A percentile compares a stretch with the other conserved stretches of the same genome.
phyloP scores from a whole-genome alignment of 2,329 filamentous ascomycete genomes.

The Anthostomella pinea region DNA sequence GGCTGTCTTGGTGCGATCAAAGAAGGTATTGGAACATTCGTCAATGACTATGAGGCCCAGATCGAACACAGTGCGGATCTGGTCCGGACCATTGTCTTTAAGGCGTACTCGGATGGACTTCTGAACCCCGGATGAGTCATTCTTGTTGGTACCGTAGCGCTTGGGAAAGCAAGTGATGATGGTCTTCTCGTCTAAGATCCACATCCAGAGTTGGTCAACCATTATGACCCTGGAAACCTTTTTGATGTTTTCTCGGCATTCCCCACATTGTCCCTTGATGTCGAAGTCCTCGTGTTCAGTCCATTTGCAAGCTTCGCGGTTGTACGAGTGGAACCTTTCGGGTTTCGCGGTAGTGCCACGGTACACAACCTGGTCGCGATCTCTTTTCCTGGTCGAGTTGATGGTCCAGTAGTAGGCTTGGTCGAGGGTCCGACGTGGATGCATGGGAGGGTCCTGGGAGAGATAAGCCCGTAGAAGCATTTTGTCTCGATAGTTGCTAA shows the following conservation, averaged over 20 bases:
- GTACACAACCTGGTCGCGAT: slow-evolving; percentile 43
- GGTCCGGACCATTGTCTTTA: slow-evolving; percentile 18
- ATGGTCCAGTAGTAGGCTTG: slow-evolving; percentile 44
- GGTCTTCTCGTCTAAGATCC: slow-evolving; percentile 38
- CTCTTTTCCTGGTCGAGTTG: slow-evolving; percentile 37
- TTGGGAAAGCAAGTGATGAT: slow-evolving; percentile 41
- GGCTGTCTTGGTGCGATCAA: slow-evolving; percentile 34
- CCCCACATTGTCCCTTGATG: background rate
- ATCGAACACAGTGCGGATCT: slow-evolving; percentile 39
- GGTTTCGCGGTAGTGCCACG: slow-evolving; percentile 31
- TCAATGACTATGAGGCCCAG: slow-evolving; percentile 41
- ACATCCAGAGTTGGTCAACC: slow-evolving; percentile 46
- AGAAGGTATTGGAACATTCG: slow-evolving; percentile 40
- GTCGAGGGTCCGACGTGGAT: slow-evolving; percentile 45
- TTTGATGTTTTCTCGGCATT: slow-evolving; percentile 7
- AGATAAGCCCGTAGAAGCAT: slow-evolving; percentile 34
- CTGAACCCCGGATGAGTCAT: slow-evolving; percentile 39
- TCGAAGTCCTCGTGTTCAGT: slow-evolving; percentile 2
- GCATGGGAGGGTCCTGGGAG: slow-evolving; percentile 33
- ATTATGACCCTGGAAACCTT: slow-evolving; percentile 32
- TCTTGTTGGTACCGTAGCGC: slow-evolving; percentile 41
- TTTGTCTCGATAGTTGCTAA: slow-evolving; percentile 35
- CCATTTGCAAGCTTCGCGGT: slow-evolving; percentile 2
- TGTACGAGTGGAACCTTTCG: slow-evolving; percentile 21
- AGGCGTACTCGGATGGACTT: slow-evolving; percentile 37